A percentile compares a stretch with the other conserved stretches of the same genome.
These are phyloP conservation scores for Hibiscus mutabilis DNA, from an alignment of 345 rosid genomes.

Conservation along the genomic window DNA sequence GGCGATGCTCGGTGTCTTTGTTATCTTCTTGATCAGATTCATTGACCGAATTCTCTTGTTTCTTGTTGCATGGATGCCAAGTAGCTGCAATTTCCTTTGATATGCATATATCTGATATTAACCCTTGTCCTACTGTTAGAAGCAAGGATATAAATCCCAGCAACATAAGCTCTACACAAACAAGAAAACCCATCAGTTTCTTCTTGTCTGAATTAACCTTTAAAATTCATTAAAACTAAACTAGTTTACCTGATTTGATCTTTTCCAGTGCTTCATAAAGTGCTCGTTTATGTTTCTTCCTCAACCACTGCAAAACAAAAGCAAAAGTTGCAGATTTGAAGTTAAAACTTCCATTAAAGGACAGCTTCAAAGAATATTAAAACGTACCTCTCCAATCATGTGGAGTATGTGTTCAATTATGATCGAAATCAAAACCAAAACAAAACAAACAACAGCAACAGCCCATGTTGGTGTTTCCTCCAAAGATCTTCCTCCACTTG, in stretches of 20 bases:
- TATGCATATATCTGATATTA: slow-evolving; percentile 48
- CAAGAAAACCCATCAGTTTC: background rate
- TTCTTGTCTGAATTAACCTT: background rate
- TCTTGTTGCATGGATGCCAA: slow-evolving; percentile 70
- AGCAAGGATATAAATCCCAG: slow-evolving; percentile 69
- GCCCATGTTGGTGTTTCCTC: slow-evolving; percentile 90
- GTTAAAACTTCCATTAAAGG: background rate
- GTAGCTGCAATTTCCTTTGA: slow-evolving; percentile 28
- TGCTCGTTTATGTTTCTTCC: slow-evolving; percentile 51
- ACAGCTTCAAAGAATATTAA: background rate
- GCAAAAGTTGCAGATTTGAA: too few relatives aligned
- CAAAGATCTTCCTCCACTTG: slow-evolving; percentile 19
- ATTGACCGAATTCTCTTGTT: background rate
- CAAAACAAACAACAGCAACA: slow-evolving; percentile 73
- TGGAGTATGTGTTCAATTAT: slow-evolving; percentile 61
- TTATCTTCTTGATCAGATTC: background rate
- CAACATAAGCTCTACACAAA: slow-evolving; percentile 50
- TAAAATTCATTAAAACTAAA: background rate
- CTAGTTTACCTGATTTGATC: slow-evolving; percentile 52
- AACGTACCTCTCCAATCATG: slow-evolving; percentile 38
- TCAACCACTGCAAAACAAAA: slow-evolving; percentile 40
- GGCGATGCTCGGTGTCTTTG: background rate
- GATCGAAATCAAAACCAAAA: slow-evolving; percentile 58
- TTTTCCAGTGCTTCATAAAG: slow-evolving; percentile 78
- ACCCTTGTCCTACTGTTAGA: slow-evolving; percentile 35